Base-by-base conservation (phyloP, 2,329 filamentous ascomycete genomes). In the Phyllosticta citrichinensis region DNA sequence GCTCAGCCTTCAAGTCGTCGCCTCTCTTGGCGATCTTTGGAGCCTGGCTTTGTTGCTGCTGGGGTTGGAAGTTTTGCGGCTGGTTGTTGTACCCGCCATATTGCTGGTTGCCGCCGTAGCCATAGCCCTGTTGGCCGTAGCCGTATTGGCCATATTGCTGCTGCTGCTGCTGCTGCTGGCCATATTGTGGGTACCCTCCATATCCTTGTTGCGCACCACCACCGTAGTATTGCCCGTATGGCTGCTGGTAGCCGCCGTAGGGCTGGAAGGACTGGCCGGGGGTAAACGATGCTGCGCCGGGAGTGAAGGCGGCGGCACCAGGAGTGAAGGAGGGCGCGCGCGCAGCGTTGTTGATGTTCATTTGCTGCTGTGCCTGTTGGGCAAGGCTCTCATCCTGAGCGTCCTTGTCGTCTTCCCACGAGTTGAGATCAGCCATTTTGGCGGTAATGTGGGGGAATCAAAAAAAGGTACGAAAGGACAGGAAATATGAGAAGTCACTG, bases 341-440 rank as follows among this genome's bases (percentile, higher is more conserved):
- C 76, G 68, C 74, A 77, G 74, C 61, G 20, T 80, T 79, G 73
- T 87, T 88, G 70, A 92, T 73, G 74, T 91, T 90, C 74, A 91
- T 82, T 73, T 88, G 86, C 74, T 87, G 84, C 68, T 87, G 84
- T 47, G 88, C 78, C 80, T 92, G 89, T 69, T 86, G 85, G 64
- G 89, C 84, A 75, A 96, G 84, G 73, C 89, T 76, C 66, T 83
- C 87, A 69, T 92, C 87, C 80, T 90, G 87, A 65, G 84, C 86
- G 60, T 87, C 81, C 86, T 70, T 92, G 89, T 63, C 61, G 71
- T 96, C 91, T 78, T 97, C 92, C 89, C 94, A 97, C 64, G 91
- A 96, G 75, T 96, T 91, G 70, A 91, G 88, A 75, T 92, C 86
- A 69, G 92, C 88, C 91, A 96, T 96, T 59, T 62, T 68, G 71